Conservation (phyloP, 176 grass and related monocot genomes). For the Paspalum notatum region DNA sequence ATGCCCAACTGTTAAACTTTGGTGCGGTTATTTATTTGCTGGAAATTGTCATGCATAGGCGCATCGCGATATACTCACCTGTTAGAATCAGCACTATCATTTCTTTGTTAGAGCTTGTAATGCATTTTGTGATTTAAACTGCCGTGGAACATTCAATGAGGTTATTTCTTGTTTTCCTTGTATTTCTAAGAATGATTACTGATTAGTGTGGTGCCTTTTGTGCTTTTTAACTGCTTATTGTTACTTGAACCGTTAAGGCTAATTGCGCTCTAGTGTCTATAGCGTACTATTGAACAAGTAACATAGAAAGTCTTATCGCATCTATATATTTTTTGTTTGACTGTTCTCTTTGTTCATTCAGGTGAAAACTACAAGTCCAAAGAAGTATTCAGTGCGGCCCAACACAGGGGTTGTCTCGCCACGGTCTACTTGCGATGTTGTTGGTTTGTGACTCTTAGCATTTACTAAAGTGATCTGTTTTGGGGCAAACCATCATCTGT, state of each 20-base stretch:
- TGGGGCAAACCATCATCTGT: neutral
- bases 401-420: conserved; percentile 71
- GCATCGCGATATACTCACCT: neutral
- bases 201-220: neutral
- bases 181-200: neutral
- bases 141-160: conserved; percentile 6
- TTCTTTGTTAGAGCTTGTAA: neutral
- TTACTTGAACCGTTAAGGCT: neutral
- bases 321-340: neutral
- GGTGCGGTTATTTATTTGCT: neutral
- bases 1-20: neutral
- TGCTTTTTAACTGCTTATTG: conserved; percentile 23
- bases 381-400: conserved; percentile 76
- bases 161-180: conserved; percentile 17
- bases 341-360: conserved; percentile 36
- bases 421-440: conserved; percentile 67
- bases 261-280: neutral
- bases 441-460: conserved; percentile 52
- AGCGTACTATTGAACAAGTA: neutral
- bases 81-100: conserved; percentile 3
- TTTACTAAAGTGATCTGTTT: conserved; percentile 5
- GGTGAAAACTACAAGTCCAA: conserved; percentile 91
- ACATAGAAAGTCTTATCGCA: neutral
- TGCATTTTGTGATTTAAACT: neutral
- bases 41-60: no score